phyloP scores from a whole-genome alignment of 1,284 basidiomycete genomes.

The Irpex rosettiformis region DNA sequence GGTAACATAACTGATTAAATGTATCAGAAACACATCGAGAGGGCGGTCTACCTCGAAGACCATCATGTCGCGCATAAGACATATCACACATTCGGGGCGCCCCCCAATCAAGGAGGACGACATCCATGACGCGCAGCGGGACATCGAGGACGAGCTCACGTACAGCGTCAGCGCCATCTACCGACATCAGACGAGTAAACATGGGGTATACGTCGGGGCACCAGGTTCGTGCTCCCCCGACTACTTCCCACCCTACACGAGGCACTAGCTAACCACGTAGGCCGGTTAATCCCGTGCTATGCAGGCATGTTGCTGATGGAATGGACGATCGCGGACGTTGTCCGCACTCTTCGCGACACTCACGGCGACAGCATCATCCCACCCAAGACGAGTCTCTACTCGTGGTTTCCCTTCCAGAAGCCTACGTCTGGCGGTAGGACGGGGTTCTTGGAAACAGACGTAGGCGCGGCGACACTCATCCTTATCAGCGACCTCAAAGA shows the following conservation, averaged over 20 bases:
- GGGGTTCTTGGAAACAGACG: constrained; percentile 31
- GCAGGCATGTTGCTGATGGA: constrained; percentile 28
- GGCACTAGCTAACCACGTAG: neutral
- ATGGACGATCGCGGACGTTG: constrained; percentile 20
- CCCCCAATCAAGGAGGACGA: neutral
- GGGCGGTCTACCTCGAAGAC: neutral
- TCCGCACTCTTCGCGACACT: constrained; percentile 15
- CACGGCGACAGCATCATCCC: neutral
- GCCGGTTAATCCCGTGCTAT: neutral
- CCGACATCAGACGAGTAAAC: constrained; percentile 21
- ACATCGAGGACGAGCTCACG: constrained; percentile 17
- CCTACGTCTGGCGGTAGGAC: constrained; percentile 18
- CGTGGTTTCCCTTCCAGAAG: neutral
- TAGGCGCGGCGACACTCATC: constrained; percentile 30
- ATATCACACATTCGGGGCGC: constrained; percentile 1
- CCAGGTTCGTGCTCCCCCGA: constrained; percentile 23
- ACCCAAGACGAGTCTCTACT: constrained; percentile 9
- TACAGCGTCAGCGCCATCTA: constrained; percentile 21
- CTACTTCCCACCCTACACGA: too few species aligned
- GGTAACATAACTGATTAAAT: neutral
- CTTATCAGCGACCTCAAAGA: constrained; percentile 25
- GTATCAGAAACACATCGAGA: neutral
- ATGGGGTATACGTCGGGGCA: constrained; percentile 24
- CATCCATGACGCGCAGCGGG: neutral
- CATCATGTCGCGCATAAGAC: neutral